A percentile compares a stretch with the other conserved stretches of the same genome.
phyloP scores from a whole-genome alignment of 192 early-diverging fungal genomes.

The Umbelopsis sp. region DNA sequence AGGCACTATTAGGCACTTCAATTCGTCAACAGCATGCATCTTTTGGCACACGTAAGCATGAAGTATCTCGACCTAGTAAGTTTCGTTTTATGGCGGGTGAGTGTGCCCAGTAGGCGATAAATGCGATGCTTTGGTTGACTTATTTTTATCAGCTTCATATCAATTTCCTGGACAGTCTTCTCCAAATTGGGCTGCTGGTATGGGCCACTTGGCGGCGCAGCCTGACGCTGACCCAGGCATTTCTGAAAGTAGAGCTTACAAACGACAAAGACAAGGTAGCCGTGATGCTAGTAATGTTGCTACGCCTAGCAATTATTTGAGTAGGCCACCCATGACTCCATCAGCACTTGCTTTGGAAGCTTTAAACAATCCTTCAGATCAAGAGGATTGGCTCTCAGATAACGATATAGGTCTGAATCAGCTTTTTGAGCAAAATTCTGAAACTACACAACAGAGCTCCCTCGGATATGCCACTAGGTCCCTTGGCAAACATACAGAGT shows the following conservation, averaged over 20 bases:
- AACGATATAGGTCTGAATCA: background rate
- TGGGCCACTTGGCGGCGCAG: background rate
- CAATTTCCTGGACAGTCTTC: background rate
- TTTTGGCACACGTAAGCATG: no score
- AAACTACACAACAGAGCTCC: background rate
- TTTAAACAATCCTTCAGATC: background rate
- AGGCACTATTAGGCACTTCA: no score
- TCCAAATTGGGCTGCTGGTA: conserved; percentile 5
- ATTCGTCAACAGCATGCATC: no score
- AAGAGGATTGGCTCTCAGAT: background rate
- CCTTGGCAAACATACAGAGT: no score
- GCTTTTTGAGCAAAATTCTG: background rate
- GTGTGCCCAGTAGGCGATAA: no score
- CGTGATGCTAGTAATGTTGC: background rate
- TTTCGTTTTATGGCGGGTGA: no score
- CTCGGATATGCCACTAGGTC: no score
- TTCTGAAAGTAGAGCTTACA: no score
- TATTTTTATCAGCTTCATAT: background rate
- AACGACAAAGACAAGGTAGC: background rate
- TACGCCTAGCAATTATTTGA: background rate
- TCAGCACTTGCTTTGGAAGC: background rate
- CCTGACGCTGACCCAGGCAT: background rate
- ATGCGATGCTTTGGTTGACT: no score
- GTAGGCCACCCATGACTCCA: background rate
- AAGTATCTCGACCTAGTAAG: no score